These are phyloP conservation scores for Digitaria exilis DNA, from an alignment of 202 grass and related monocot genomes.

Conservation along the genomic window DNA sequence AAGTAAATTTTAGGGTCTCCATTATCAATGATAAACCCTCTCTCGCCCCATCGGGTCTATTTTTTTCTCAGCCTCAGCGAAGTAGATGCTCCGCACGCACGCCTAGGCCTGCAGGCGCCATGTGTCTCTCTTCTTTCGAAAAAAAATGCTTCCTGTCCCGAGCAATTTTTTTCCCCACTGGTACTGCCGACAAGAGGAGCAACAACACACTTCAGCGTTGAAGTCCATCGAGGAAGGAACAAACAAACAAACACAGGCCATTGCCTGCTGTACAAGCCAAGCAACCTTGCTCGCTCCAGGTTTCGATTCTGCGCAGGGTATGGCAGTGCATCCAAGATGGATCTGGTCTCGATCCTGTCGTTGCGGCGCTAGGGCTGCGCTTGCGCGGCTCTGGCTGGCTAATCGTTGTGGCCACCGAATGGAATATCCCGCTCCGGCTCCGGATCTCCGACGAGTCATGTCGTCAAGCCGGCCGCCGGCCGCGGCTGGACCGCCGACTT, in stretches of 20 bases:
- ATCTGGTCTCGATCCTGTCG: background rate
- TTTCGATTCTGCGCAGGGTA: background rate
- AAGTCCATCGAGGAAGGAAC: background rate
- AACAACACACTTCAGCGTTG: background rate
- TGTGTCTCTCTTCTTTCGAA: background rate
- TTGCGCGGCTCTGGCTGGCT: background rate
- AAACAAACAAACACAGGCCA: background rate
- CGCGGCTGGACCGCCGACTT: too few relatives aligned
- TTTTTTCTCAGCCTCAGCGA: too few relatives aligned
- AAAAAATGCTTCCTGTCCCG: background rate
- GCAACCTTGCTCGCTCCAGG: background rate
- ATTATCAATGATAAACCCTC: too few relatives aligned
- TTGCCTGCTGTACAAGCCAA: background rate
- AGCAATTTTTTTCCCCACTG: background rate
- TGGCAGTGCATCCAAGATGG: background rate
- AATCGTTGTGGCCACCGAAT: background rate
- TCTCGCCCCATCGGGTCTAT: too few relatives aligned
- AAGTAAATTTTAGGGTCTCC: too few relatives aligned
- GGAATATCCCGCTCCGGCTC: background rate
- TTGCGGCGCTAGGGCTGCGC: background rate
- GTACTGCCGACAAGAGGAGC: background rate
- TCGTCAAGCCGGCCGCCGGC: background rate
- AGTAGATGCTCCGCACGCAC: background rate
- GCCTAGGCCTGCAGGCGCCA: background rate
- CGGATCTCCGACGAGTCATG: background rate